Evolutionary conservation across 1,284 basidiomycete species (phyloP), one percentile per base, ranked within the genome.

Genomic region (Golubevia sp.): DNA sequence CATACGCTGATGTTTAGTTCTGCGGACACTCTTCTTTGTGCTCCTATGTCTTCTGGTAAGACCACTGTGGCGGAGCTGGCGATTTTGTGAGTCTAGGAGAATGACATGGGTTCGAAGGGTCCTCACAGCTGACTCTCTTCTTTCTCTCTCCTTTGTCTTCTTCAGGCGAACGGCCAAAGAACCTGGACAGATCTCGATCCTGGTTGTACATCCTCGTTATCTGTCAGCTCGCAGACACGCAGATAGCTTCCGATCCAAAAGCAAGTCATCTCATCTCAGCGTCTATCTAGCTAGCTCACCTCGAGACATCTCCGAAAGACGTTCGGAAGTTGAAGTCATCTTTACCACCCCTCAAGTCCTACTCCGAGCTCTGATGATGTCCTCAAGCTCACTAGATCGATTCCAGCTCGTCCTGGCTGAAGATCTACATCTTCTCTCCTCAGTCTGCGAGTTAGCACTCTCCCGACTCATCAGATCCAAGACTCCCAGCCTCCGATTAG

Each of bases 11-110:
- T 91, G 59, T 89, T 91, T 74, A 91, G 92, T 0, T 85, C 87
- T 53, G 85, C 87, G 51, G 92, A 95, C 78, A 84, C 90, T 2
- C 85, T 99, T n/a, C 74, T 97, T 18, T 92, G 91, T 64, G 92
- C 91, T 0, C 94, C 95, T 1, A 87, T 89, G 2, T 90, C 90
- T 4, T 89, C 89, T 63, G 95, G 95, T 1, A 97, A 96, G 84
- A 90, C 92, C 2, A 87, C 89, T 3, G 81, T 97, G 62, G 90
- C 88, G 2, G 88, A 91, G 64, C 83, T 91, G 61, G 85, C 90
- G 0, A 86, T 90, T 48, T 93, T 91, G 94, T 93, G 62, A 76
- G 86, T 79, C 15, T 30, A 18, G 27, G 27, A 49, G 49, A 86
- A 8, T 68, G 87, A n/a, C 62, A 85, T 56, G 81, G 84, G 49